Conservation (phyloP, 805 yeast genomes). For the Scheffersomyces amazonensis region DNA sequence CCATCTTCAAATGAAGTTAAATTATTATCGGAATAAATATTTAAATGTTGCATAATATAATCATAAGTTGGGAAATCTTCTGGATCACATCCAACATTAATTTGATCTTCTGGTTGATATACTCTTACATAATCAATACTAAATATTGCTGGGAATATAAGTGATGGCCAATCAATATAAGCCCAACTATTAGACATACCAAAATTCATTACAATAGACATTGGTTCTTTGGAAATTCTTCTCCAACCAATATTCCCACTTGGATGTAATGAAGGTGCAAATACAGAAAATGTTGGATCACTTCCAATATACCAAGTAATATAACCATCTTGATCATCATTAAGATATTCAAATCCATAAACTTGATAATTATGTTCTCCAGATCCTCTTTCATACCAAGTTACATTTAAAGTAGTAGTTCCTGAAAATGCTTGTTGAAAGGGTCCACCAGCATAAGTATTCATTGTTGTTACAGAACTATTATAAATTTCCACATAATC, state of each 20-base stretch:
- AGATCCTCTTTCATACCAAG: constrained; percentile 76
- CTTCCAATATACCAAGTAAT: constrained; percentile 84
- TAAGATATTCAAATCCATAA: constrained; percentile 73
- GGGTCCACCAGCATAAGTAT: constrained; percentile 89
- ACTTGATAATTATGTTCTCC: constrained; percentile 57
- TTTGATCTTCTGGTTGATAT: constrained; percentile 74
- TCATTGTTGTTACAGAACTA: constrained; percentile 68
- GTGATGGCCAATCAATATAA: constrained; percentile 82
- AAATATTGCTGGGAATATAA: constrained; percentile 75
- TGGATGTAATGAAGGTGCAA: constrained; percentile 75
- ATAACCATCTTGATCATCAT: constrained; percentile 64
- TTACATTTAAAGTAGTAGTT: constrained; percentile 68
- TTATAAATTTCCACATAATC: constrained; percentile 73
- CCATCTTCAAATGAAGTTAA: constrained; percentile 72
- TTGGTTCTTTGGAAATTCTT: constrained; percentile 82
- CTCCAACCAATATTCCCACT: constrained; percentile 90
- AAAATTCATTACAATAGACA: constrained; percentile 82
- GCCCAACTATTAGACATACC: constrained; percentile 96
- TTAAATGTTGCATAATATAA: constrained; percentile 68
- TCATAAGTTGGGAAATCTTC: constrained; percentile 77
- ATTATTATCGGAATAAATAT: constrained; percentile 69
- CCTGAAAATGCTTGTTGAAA: constrained; percentile 93
- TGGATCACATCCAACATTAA: constrained; percentile 81
- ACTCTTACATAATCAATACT: constrained; percentile 81
- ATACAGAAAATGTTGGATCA: constrained; percentile 69